Evolutionary conservation across 306 rosid species (phyloP).

Genomic region (Quercus alba): DNA sequence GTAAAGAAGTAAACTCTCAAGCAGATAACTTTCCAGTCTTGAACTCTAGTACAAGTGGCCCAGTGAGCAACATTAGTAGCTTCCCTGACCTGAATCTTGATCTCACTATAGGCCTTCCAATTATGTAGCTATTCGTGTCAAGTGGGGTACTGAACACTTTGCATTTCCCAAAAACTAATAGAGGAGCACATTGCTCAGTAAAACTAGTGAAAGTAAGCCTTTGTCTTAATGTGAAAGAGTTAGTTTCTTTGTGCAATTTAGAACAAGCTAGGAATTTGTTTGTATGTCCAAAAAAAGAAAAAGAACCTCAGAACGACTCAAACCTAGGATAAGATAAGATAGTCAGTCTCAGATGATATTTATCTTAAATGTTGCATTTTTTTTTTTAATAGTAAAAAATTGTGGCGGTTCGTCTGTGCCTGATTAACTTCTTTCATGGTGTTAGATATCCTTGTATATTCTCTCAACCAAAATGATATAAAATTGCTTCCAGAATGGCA

Average conservation of each 20-base stretch:
- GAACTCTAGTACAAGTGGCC: background rate
- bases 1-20: background rate
- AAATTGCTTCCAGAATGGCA: background rate
- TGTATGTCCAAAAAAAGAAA: background rate
- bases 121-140: background rate
- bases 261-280: background rate
- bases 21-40: background rate
- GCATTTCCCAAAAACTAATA: background rate
- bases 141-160: background rate
- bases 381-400: background rate
- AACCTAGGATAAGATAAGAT: background rate
- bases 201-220: background rate
- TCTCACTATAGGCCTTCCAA: constrained; percentile 16
- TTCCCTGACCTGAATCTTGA: constrained; percentile 40
- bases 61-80: background rate
- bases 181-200: background rate
- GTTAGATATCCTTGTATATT: too few relatives aligned
- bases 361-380: background rate
- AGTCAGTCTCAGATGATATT: background rate
- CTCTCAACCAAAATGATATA: too few relatives aligned
- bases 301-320: background rate
- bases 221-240: background rate
- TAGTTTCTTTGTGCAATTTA: background rate
- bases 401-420: background rate
- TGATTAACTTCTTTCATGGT: background rate